A percentile compares a stretch with the other conserved stretches of the same genome.
These are phyloP conservation scores for Umbelopsis sp. DNA, from an alignment of 371 early-diverging fungal genomes.

Conservation along the genomic window DNA sequence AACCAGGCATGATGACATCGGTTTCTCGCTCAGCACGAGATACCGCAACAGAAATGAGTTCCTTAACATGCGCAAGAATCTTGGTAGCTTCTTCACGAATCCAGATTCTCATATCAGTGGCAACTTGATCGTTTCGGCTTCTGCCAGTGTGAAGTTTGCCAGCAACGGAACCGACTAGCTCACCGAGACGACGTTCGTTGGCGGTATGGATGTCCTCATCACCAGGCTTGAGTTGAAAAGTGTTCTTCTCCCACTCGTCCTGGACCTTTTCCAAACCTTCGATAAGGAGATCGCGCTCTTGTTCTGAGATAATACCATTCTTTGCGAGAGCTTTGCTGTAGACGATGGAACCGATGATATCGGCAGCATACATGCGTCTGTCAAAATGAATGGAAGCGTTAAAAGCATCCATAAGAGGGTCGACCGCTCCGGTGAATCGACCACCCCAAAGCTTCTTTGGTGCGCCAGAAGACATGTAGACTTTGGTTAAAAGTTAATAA, in stretches of 20 bases:
- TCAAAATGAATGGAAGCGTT: constrained; percentile 95
- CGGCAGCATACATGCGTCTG: constrained; percentile 88
- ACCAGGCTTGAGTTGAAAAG: constrained; percentile 75
- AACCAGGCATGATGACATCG: constrained; percentile 95
- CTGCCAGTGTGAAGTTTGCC: constrained; percentile 98
- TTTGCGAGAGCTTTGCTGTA: constrained; percentile 86
- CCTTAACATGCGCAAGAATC: constrained; percentile 68
- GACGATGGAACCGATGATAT: constrained; percentile 87
- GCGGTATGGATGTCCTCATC: constrained; percentile 99
- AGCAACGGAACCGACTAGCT: constrained; percentile 89
- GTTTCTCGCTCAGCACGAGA: constrained; percentile 85
- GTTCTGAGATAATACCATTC: constrained; percentile 74
- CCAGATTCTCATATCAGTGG: constrained; percentile 98
- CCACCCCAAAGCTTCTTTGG: constrained; percentile 82
- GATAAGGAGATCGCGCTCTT: constrained; percentile 75
- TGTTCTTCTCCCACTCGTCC: constrained; percentile 80
- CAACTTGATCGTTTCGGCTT: constrained; percentile 95
- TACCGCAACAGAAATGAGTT: constrained; percentile 74
- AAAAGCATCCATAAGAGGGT: constrained; percentile 96
- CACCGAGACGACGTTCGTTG: constrained; percentile 94
- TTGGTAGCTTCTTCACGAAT: constrained; percentile 77
- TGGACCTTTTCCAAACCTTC: constrained; percentile 77
- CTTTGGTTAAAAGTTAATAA: background rate
- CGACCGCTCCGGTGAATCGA: constrained; percentile 86
- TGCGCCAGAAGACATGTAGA: constrained; percentile 24